Conservation (phyloP, 768 basidiomycete genomes). For the Exidia glandulosa region DNA sequence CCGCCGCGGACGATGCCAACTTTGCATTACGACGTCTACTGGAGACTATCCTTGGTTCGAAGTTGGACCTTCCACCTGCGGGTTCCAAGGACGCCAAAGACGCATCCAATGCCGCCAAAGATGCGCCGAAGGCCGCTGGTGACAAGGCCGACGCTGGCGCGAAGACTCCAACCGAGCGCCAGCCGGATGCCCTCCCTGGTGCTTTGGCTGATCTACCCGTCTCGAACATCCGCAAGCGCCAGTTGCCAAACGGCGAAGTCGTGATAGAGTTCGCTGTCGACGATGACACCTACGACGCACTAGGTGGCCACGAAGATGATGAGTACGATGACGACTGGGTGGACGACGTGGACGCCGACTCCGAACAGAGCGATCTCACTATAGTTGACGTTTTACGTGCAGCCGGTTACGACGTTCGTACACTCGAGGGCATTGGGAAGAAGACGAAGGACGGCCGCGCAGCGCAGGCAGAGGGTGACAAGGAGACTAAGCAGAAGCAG, state of each 20-base stretch:
- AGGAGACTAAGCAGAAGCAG: slow-evolving; percentile 2
- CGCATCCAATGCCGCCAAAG: slow-evolving; percentile 6
- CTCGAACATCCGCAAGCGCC: neutral
- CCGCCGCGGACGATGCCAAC: neutral
- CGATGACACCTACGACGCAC: slow-evolving; percentile 7
- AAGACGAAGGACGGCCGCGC: slow-evolving; percentile 8
- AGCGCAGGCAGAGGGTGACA: neutral
- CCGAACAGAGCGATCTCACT: neutral
- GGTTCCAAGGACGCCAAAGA: neutral
- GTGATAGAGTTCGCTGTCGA: slow-evolving; percentile 13
- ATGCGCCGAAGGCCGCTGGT: neutral
- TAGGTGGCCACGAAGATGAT: slow-evolving; percentile 13
- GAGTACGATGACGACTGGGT: slow-evolving; percentile 9
- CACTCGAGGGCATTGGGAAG: slow-evolving; percentile 20
- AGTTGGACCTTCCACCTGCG: neutral
- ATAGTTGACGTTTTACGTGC: slow-evolving; percentile 41
- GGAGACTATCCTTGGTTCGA: neutral
- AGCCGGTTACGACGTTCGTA: slow-evolving; percentile 37
- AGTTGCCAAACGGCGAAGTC: slow-evolving; percentile 9
- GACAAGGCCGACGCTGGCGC: neutral
- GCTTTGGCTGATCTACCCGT: neutral
- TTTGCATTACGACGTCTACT: neutral
- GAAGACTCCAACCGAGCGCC: neutral
- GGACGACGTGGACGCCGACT: slow-evolving; percentile 12
- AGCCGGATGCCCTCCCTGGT: neutral